phyloP scores from a whole-genome alignment of 1,139 yeast species.

The Pichia cactophila region DNA sequence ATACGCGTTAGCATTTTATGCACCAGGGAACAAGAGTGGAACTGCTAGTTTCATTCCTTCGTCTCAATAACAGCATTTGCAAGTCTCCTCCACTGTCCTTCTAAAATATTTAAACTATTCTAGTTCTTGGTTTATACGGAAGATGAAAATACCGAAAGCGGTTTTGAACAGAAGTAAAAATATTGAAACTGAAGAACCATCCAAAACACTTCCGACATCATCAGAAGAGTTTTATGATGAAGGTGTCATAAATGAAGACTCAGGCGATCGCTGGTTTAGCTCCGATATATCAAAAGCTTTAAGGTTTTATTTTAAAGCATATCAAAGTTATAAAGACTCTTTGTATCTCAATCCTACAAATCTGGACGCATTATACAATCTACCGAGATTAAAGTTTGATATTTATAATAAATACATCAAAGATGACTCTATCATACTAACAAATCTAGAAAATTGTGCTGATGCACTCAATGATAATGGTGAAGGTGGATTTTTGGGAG shows the following conservation, averaged over 20 bases:
- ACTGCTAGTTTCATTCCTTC: too few species aligned
- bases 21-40: too few species aligned
- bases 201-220: constrained; percentile 27
- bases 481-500: constrained; percentile 33
- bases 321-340: constrained; percentile 31
- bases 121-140: too few species aligned
- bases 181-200: neutral
- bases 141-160: constrained; percentile 16
- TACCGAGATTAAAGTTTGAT: constrained; percentile 41
- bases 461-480: constrained; percentile 31
- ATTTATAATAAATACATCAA: constrained; percentile 40
- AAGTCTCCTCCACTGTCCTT: too few species aligned
- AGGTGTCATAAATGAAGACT: constrained; percentile 45
- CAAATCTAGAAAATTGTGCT: constrained; percentile 34
- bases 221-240: constrained; percentile 41
- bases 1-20: too few species aligned
- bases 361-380: constrained; percentile 40
- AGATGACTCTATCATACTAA: constrained; percentile 37
- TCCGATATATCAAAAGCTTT: constrained; percentile 47
- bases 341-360: constrained; percentile 22
- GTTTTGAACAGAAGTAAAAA: constrained; percentile 14
- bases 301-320: constrained; percentile 47
- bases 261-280: constrained; percentile 52
- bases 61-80: too few species aligned
- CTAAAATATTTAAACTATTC: too few species aligned